Base-by-base conservation (phyloP, 1,284 basidiomycete species). In the Marasmius tenuissimus region DNA sequence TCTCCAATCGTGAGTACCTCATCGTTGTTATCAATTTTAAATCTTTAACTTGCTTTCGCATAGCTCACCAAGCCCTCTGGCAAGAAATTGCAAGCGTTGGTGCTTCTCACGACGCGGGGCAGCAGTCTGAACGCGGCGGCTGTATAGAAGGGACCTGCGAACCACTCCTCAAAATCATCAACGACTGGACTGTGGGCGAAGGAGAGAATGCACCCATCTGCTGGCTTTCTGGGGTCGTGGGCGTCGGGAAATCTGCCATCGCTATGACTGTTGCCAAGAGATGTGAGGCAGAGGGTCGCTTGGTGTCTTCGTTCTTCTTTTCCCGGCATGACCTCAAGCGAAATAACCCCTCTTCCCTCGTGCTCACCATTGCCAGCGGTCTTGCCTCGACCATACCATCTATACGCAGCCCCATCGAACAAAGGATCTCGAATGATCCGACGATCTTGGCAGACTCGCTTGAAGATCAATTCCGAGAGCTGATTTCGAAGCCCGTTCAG, bases 161-260 rank as follows among this genome's bases (percentile, higher is more conserved):
- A 27, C 54, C 57, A 11, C 35, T 68, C 33, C 37, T 67, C 16
- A 47, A 33, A 2, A 57, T 63, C 14, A 57, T 69, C 4, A 20
- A 37, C 4, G 7, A 47, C 12, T 69, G 68, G 67, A 45, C 61
- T 7, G 7, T 38, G 10, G 14, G 34, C 16, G 40, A 39, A 27
- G 42, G 39, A 2, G 33, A 52, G n/a, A 27, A 27, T 27, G 51
- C 58, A n/a, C 50, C 56, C 0, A n/a, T 67, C 39, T 62, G 60
- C 33, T 68, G 62, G 65, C 55, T 69, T 14, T 54, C 60, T 42
- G 67, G 68, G 7, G 47, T 51, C 5, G 65, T 64, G 9, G 68
- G 68, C 4, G 34, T 27, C 10, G 68, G 67, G 4, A 69, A 69
- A 52, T 66, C 67, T 0, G 54, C 68, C 27, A 27, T 27, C 4